Evolutionary conservation across 2,329 filamentous ascomycete species (phyloP), one percentile per base, ranked within the genome.

Genomic region (Xylaria sp.): DNA sequence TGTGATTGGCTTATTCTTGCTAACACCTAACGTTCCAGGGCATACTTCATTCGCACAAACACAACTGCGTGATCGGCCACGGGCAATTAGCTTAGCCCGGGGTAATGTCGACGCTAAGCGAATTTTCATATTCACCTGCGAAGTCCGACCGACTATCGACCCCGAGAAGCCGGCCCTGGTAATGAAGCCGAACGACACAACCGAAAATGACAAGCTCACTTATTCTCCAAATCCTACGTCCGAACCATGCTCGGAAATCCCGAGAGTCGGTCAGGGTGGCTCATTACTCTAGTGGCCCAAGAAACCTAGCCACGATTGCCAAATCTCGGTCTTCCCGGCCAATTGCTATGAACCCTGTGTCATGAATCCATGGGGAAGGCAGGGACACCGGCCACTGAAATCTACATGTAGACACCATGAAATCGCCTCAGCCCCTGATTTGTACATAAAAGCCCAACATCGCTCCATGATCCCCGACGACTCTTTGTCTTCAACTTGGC

Each of bases 31-130:
- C 43, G 3, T 40, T 15, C 6, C 56, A 75, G 73, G 68, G 73
- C 73, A 25, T 75, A 75, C 53, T 75, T 75, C 63, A 75, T 75
- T 61, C 72, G 71, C 9, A 69, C 67, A 47, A 75, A 75, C 60
- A 66, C 69, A 28, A 54, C 71, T 40, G 69, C 70, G 50, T 72
- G 59, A 72, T 69, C 50, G 11, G 31, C 25, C 7, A 42, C 35
- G 52, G 38, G 46, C 33, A 46, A 42, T 38, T 23, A 42, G 31
- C 40, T 19, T 19, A 35, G 42, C 33, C 58, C 31, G 42, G 53
- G 19, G 35, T n/a, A n/a, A 53, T 12, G 21, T 43, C 40, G 43
- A 52, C 38, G 46, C 58, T 46, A 43, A 19, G 52, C 46, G 28
- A 51, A 51, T 49, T 62, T 54, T 38, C 46, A 19, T 31, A 47